phyloP scores from a whole-genome alignment of 805 yeast species.

The Metschnikowia dekortorum region DNA sequence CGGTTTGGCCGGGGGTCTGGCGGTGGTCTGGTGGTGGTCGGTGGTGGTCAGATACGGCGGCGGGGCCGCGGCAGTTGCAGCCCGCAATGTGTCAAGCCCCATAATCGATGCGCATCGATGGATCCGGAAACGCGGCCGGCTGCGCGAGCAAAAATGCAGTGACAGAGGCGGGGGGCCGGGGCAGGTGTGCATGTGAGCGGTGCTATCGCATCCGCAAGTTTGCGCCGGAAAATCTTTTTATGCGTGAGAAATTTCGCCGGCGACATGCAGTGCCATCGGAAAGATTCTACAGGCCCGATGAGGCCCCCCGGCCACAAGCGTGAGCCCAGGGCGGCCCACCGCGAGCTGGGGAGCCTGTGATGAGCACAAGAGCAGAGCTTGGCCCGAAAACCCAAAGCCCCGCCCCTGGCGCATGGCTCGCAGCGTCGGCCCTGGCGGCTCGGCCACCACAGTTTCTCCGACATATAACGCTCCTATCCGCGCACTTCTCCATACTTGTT shows the following conservation, averaged over 20 bases:
- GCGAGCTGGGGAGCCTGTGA: no score
- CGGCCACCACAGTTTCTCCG: background rate
- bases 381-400: no score
- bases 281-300: background rate
- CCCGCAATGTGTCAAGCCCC: background rate
- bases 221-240: conserved; percentile 6
- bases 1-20: no score
- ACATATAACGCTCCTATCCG: background rate
- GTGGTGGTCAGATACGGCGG: no score
- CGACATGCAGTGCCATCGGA: background rate
- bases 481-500: conserved; percentile 4
- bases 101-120: background rate
- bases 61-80: background rate
- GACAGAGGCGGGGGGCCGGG: background rate
- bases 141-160: background rate
- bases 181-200: background rate
- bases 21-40: no score
- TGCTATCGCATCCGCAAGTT: conserved; percentile 1
- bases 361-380: no score
- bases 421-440: no score
- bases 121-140: background rate
- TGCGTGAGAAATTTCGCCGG: background rate
- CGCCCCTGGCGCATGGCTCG: no score
- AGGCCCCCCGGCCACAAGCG: no score
- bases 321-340: no score